A percentile compares a stretch with the other conserved stretches of the same genome.
Conservation (phyloP, 331 rosid species). For the Cydonia oblonga region DNA sequence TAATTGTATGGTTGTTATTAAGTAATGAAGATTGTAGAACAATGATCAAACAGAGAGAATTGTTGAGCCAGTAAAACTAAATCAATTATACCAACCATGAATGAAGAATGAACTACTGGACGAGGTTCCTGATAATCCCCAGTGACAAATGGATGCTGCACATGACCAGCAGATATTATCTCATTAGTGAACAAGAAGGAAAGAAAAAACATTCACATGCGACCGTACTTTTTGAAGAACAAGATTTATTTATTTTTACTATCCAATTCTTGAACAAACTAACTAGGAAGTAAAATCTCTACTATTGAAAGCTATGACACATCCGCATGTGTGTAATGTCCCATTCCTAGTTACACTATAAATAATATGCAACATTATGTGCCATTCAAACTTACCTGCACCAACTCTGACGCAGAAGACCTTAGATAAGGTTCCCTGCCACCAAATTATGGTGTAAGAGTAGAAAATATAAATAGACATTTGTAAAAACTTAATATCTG, state of each 20-base stretch:
- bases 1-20: not conserved
- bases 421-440: conserved; percentile 78
- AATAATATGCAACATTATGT: not conserved
- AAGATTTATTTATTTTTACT: not conserved
- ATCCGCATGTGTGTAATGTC: not conserved
- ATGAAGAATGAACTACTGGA: conserved; percentile 30
- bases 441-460: conserved; percentile 22
- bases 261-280: not conserved
- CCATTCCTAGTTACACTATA: not conserved
- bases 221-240: not conserved
- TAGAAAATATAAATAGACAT: not conserved
- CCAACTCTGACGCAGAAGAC: conserved; percentile 59
- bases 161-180: conserved; percentile 10
- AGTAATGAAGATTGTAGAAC: not conserved
- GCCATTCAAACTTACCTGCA: conserved; percentile 42
- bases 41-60: conserved; percentile 11
- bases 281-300: not conserved
- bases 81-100: conserved; percentile 42
- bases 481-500: not conserved
- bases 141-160: conserved; percentile 86
- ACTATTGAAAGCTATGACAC: not conserved
- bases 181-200: not conserved
- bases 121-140: conserved; percentile 38
- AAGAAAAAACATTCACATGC: not conserved
- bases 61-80: conserved; percentile 3